Base-by-base conservation (phyloP, 768 basidiomycete genomes). In the Lactifluus echinatus region DNA sequence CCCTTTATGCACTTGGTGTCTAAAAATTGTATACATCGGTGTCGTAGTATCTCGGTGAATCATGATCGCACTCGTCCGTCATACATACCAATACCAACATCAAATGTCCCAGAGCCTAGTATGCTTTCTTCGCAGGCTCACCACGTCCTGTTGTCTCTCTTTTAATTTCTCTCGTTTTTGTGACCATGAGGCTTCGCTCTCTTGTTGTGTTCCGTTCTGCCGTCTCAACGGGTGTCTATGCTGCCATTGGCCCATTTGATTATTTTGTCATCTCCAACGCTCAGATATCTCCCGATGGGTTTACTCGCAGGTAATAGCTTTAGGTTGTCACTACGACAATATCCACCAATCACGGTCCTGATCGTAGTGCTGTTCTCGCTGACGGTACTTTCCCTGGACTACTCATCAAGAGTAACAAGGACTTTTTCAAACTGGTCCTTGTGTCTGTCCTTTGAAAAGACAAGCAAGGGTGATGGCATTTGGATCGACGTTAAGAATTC, bases 341-440 rank as follows among this genome's bases (percentile, higher is more conserved):
- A 0, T 21, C 12, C n/a, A 56, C 36, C 15, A 7, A 47, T 7
- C 17, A 6, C 3, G 7, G 15, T 34, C 21, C 17, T 43, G 19
- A 55, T 28, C 26, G 21, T 19, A 77, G 76, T 33, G 62, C 77
- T 15, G 67, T 72, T 1, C 67, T 80, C 33, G 75, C 76, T 28
- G 71, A 70, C 29, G 76, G 76, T 21, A 66, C 60, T 2, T 77
- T 77, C 49, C 80, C 77, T 2, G 80, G 76, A 3, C 77, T 77
- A 12, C 61, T 78, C 21, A 76, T 81, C 59, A 17, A 82, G 46
- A 43, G 49, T 56, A 43, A 36, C 24, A 1, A n/a, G n/a, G n/a
- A n/a, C n/a, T n/a, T n/a, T 28, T 12, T 26, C 24, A 12, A n/a
- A 34, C 4, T 2, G 1, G 19, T 24, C 23, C 3, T 21, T 24